A percentile compares a stretch with the other conserved stretches of the same genome.
phyloP scores from a whole-genome alignment of 2,329 filamentous ascomycete species.

The Aureobasidium sp. region DNA sequence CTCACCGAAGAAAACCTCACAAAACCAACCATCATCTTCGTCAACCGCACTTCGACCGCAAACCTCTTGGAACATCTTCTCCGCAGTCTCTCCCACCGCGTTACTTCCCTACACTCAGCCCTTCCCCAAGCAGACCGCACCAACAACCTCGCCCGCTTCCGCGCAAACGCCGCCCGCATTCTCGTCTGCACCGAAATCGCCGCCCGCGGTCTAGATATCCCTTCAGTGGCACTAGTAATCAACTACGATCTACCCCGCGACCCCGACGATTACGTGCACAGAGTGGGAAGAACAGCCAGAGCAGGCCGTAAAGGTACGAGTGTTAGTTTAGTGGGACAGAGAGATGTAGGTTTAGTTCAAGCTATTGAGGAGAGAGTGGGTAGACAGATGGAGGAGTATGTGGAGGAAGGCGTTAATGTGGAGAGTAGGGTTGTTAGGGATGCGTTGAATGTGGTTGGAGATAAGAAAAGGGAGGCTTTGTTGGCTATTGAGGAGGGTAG shows the following conservation, averaged over 20 bases:
- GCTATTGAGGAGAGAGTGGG: conserved; percentile 83
- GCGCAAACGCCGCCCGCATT: conserved; percentile 78
- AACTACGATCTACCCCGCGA: conserved; percentile 97
- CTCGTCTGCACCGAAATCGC: conserved; percentile 94
- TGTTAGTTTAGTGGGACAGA: conserved; percentile 83
- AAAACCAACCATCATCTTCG: conserved; percentile 85
- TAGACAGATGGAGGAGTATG: conserved; percentile 70
- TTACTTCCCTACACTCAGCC: conserved; percentile 82
- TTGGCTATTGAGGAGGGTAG: conserved; percentile 86
- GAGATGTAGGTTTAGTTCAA: conserved; percentile 80
- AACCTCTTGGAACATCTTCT: conserved; percentile 84
- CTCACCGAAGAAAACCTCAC: conserved; percentile 65
- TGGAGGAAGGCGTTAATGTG: conserved; percentile 87
- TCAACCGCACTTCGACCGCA: conserved; percentile 83
- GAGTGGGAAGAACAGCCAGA: conserved; percentile 89
- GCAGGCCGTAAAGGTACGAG: conserved; percentile 76
- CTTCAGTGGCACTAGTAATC: conserved; percentile 78
- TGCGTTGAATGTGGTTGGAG: conserved; percentile 79
- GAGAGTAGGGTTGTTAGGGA: conserved; percentile 82
- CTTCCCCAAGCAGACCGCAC: conserved; percentile 78
- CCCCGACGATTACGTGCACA: conserved; percentile 94
- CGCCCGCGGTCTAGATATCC: conserved; percentile 88
- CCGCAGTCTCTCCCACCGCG: conserved; percentile 75
- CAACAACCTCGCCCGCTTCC: conserved; percentile 84
- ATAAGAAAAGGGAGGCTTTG: conserved; percentile 88